Conservation (phyloP, 768 basidiomycete species). For the Galerina marginata region DNA sequence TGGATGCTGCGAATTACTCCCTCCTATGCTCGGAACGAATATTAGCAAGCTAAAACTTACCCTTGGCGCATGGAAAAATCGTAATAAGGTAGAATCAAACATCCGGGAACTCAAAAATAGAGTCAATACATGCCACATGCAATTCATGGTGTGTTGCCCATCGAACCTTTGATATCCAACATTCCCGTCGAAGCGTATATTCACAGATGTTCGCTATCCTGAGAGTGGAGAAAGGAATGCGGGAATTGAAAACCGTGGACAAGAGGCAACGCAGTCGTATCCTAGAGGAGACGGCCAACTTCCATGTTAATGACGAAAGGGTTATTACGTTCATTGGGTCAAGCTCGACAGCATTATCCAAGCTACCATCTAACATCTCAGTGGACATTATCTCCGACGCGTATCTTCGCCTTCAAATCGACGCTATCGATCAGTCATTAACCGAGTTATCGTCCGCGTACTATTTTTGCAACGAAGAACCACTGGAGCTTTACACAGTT, state of each 20-base stretch:
- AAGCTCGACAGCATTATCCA: background rate
- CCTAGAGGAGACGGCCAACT: background rate
- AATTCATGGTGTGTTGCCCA: constrained; percentile 1
- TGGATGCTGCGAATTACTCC: background rate
- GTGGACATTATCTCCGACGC: background rate
- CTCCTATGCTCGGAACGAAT: background rate
- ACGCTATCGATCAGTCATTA: background rate
- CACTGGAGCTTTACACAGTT: background rate
- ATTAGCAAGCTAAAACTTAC: background rate
- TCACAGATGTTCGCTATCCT: background rate
- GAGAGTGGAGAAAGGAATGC: background rate
- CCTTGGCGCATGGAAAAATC: background rate
- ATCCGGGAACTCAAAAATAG: background rate
- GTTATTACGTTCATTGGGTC: background rate
- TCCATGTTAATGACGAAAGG: background rate
- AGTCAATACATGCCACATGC: background rate
- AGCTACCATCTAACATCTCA: background rate
- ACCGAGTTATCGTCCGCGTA: background rate
- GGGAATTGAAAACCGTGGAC: background rate
- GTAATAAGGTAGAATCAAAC: background rate
- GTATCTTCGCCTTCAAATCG: constrained; percentile 2
- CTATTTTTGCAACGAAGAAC: background rate
- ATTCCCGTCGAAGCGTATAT: background rate
- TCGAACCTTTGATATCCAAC: background rate
- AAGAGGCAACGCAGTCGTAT: background rate